Conservation (phyloP, 768 basidiomycete species). For the Lentinula detonsa region DNA sequence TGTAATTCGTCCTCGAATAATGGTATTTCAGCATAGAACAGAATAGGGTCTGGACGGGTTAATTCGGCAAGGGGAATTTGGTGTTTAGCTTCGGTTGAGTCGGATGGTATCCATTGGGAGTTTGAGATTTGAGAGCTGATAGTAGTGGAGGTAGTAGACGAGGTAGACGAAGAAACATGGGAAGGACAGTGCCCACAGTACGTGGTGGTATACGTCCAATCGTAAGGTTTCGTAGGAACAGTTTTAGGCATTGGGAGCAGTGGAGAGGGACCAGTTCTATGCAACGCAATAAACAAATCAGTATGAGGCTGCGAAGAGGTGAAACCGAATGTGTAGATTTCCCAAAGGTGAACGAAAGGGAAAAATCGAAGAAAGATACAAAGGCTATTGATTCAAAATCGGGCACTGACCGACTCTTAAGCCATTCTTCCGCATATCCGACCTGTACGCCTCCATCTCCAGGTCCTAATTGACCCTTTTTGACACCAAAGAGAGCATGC, state of each 20-base stretch:
- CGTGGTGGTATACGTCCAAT: slow-evolving; percentile 96
- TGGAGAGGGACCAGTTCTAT: slow-evolving; percentile 64
- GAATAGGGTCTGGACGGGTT: slow-evolving; percentile 86
- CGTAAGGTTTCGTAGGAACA: slow-evolving; percentile 79
- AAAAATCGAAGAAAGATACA: no score
- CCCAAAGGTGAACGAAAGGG: no score
- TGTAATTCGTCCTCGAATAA: slow-evolving; percentile 96
- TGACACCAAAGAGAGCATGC: slow-evolving; percentile 67
- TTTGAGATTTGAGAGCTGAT: no score
- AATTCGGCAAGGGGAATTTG: slow-evolving; percentile 81
- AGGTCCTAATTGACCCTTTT: slow-evolving; percentile 63
- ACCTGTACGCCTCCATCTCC: slow-evolving; percentile 95
- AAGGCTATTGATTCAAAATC: background rate
- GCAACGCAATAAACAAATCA: slow-evolving; percentile 16
- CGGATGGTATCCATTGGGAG: slow-evolving; percentile 45
- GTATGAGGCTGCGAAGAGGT: background rate
- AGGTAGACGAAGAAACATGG: slow-evolving; percentile 2
- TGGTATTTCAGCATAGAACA: slow-evolving; percentile 96
- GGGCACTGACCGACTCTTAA: slow-evolving; percentile 69
- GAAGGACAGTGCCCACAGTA: slow-evolving; percentile 59
- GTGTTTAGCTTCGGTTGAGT: slow-evolving; percentile 51
- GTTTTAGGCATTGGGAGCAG: slow-evolving; percentile 63
- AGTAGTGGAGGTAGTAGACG: slow-evolving; percentile 9
- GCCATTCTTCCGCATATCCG: slow-evolving; percentile 91
- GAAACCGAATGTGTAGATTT: no score